Percentiles rank a stretch among this genome's conserved stretches.
Evolutionary conservation across 164 flowering plant genomes (phyloP).

Genomic region (Warburgia ugandensis): DNA sequence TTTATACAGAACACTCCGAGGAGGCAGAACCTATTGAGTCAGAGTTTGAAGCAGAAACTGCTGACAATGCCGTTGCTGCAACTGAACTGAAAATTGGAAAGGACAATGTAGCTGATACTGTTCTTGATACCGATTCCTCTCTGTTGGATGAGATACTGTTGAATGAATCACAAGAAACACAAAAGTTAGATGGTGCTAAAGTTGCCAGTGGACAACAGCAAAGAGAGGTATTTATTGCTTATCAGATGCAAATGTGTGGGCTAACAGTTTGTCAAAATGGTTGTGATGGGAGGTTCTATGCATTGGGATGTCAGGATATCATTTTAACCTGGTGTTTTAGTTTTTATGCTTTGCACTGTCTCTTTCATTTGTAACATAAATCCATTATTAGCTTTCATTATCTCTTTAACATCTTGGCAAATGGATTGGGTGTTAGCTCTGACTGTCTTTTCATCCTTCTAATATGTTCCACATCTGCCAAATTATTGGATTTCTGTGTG

Average conservation of each 20-base stretch:
- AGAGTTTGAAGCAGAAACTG: conserved; percentile 32
- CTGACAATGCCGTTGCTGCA: conserved; percentile 30
- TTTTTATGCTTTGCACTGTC: not conserved
- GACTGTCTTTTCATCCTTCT: not conserved
- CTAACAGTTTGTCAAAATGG: not conserved
- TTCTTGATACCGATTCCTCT: conserved; percentile 28
- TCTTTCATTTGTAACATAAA: not conserved
- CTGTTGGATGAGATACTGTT: conserved; percentile 62
- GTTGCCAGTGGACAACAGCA: conserved; percentile 25
- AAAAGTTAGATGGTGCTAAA: conserved; percentile 18
- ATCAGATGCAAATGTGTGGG: not conserved
- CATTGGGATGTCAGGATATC: not conserved
- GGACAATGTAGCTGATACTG: conserved; percentile 15
- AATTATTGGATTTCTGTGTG: too few relatives aligned
- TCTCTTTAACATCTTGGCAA: not conserved
- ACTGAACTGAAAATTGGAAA: conserved; percentile 22
- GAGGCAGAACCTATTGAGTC: not conserved
- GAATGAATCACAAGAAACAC: conserved; percentile 29
- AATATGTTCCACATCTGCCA: too few relatives aligned
- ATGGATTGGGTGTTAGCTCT: not conserved
- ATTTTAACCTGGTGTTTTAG: not conserved
- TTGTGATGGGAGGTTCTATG: not conserved
- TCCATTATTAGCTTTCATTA: not conserved
- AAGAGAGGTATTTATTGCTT: conserved; percentile 40
- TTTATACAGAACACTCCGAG: conserved; percentile 20